These are phyloP conservation scores for Phoma sp. DNA, from an alignment of 2,329 filamentous ascomycete species.

Conservation along the genomic window DNA sequence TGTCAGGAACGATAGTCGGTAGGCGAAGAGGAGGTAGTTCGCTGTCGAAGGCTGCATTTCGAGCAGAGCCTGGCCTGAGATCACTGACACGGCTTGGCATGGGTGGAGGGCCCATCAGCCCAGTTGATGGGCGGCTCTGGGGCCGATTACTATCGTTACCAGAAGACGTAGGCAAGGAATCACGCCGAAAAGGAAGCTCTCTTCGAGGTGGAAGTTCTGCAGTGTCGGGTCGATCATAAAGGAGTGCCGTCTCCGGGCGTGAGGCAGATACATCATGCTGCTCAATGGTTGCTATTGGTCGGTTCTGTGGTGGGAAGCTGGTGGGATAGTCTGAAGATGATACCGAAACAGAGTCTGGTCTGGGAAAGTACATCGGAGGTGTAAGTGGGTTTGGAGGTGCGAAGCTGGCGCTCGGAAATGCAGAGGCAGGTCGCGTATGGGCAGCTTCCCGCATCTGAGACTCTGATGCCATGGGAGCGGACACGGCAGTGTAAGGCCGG, in stretches of 20 bases:
- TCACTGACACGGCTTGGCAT: constrained; percentile 32
- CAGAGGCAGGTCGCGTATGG: constrained; percentile 26
- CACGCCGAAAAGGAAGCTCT: constrained; percentile 50
- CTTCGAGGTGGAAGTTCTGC: constrained; percentile 45
- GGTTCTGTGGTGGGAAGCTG: constrained; percentile 5
- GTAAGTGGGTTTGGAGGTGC: constrained; percentile 21
- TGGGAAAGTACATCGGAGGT: constrained; percentile 36
- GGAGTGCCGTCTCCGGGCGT: constrained; percentile 28
- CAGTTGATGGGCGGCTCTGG: constrained; percentile 33
- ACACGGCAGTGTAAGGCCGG: constrained; percentile 32
- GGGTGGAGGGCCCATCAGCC: constrained; percentile 41
- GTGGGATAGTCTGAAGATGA: constrained; percentile 2
- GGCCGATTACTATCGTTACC: constrained; percentile 30
- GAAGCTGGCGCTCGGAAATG: constrained; percentile 11
- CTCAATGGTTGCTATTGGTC: constrained; percentile 10
- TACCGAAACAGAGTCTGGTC: constrained; percentile 29
- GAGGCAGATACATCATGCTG: constrained; percentile 4
- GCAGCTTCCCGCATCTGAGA: constrained; percentile 19
- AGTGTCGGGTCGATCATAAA: constrained; percentile 25
- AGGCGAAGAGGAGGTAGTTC: constrained; percentile 46
- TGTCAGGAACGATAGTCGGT: constrained; percentile 37
- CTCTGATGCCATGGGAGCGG: constrained; percentile 13
- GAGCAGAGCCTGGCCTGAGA: constrained; percentile 29
- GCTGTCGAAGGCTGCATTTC: constrained; percentile 19
- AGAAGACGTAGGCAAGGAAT: constrained; percentile 36